Conservation (phyloP, 2,329 filamentous ascomycete species). For the Nothomitra cinnamomea region DNA sequence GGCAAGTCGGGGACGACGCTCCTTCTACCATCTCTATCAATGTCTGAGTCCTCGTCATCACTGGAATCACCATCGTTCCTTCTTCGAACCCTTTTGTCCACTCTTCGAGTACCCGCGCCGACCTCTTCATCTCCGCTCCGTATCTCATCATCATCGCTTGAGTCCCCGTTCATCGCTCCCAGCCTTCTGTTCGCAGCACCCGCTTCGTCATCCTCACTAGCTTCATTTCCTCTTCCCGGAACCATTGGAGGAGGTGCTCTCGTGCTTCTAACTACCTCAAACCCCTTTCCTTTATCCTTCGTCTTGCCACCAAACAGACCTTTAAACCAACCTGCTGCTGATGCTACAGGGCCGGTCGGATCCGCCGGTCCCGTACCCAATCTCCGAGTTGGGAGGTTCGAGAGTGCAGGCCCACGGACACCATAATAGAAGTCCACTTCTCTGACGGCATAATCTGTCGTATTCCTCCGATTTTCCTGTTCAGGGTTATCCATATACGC, state of each 20-base stretch:
- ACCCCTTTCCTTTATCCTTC: constrained; percentile 90
- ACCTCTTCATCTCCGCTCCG: neutral
- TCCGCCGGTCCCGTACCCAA: constrained; percentile 89
- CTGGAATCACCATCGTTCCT: neutral
- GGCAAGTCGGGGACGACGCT: constrained; percentile 29
- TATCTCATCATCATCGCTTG: neutral
- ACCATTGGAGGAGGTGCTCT: constrained; percentile 63
- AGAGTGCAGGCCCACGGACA: constrained; percentile 72
- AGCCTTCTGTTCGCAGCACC: constrained; percentile 25
- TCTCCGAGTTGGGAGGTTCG: constrained; percentile 64
- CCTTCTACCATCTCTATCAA: constrained; percentile 20
- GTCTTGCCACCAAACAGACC: constrained; percentile 64
- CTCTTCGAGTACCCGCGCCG: neutral
- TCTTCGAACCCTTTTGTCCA: neutral
- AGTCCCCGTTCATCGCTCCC: neutral
- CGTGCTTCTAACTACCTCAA: constrained; percentile 85
- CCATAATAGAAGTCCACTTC: constrained; percentile 97
- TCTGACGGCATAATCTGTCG: constrained; percentile 79
- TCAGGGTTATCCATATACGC: constrained; percentile 32
- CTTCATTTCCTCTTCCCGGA: constrained; percentile 31
- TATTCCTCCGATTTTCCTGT: constrained; percentile 24
- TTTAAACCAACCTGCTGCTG: constrained; percentile 79
- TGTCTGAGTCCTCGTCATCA: constrained; percentile 9
- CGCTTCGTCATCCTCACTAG: constrained; percentile 44
- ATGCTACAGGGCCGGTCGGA: constrained; percentile 78